A percentile compares a stretch with the other conserved stretches of the same genome.
Conservation (phyloP, 768 basidiomycete species). For the Rossbeevera mucosa region DNA sequence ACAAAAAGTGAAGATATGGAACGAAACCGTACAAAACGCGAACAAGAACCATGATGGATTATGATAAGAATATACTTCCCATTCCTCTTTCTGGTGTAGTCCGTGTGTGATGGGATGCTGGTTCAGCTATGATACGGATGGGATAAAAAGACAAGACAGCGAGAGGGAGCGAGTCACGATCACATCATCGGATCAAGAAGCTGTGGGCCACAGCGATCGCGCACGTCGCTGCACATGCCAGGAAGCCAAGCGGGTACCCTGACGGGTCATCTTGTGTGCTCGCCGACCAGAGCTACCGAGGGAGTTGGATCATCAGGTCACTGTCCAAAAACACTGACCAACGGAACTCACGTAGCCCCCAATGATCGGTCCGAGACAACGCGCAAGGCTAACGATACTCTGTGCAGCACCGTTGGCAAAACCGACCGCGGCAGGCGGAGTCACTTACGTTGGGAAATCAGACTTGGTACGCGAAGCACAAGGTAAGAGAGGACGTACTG, state of each 20-base stretch:
- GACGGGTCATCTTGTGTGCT: constrained; percentile 64
- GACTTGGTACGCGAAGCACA: background rate
- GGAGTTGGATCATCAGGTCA: constrained; percentile 6
- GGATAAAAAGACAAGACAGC: background rate
- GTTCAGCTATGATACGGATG: background rate
- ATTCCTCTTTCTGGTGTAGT: background rate
- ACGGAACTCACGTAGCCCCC: constrained; percentile 65
- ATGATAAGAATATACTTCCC: background rate
- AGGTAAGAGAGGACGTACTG: constrained; percentile 41
- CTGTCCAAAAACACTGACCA: background rate
- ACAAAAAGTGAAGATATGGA: background rate
- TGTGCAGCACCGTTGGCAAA: constrained; percentile 95
- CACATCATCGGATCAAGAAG: constrained; percentile 65
- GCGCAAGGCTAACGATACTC: constrained; percentile 88
- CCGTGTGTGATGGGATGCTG: background rate
- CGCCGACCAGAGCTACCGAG: constrained; percentile 61
- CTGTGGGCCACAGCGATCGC: constrained; percentile 62
- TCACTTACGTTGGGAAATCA: constrained; percentile 51
- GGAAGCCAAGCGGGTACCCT: constrained; percentile 73
- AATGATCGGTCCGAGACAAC: constrained; percentile 84
- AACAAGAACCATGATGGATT: background rate
- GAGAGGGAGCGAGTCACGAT: background rate
- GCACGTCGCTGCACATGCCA: constrained; percentile 60
- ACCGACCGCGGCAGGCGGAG: constrained; percentile 83
- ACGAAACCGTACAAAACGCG: background rate